These are phyloP conservation scores for Xylaria sp. DNA, from an alignment of 495 filamentous ascomycete genomes.

Conservation along the genomic window DNA sequence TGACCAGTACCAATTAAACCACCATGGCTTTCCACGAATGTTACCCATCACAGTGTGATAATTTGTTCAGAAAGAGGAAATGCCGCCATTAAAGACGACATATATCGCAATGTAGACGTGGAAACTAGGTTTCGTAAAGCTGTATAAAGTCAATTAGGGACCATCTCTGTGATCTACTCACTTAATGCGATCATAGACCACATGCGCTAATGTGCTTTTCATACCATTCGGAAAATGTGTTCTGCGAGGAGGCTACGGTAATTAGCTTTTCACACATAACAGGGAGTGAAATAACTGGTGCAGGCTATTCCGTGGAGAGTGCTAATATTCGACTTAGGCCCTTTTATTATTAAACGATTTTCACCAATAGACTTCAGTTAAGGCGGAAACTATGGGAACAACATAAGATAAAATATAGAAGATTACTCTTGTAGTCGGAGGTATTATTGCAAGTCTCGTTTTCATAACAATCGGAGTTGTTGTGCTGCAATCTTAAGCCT, in stretches of 20 bases:
- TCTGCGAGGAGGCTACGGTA: too few species aligned
- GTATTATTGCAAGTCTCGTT: background rate
- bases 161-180: background rate
- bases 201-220: background rate
- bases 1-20: background rate
- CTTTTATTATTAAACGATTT: background rate
- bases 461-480: background rate
- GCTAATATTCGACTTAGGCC: background rate
- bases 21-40: background rate
- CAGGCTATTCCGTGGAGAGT: background rate
- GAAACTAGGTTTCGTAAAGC: background rate
- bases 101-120: background rate
- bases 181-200: background rate
- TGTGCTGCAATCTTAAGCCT: background rate
- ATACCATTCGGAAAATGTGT: background rate
- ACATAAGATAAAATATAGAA: background rate
- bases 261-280: background rate
- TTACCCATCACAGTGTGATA: background rate
- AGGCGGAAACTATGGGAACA: background rate
- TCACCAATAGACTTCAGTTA: background rate
- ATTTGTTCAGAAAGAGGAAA: background rate
- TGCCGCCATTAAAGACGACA: background rate
- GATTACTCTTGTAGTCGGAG: background rate
- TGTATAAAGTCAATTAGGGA: background rate
- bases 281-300: background rate